Evolutionary conservation across 495 filamentous ascomycete genomes (phyloP), one percentile per base, ranked within the genome.

Genomic region (Baudoinia panamericana): DNA sequence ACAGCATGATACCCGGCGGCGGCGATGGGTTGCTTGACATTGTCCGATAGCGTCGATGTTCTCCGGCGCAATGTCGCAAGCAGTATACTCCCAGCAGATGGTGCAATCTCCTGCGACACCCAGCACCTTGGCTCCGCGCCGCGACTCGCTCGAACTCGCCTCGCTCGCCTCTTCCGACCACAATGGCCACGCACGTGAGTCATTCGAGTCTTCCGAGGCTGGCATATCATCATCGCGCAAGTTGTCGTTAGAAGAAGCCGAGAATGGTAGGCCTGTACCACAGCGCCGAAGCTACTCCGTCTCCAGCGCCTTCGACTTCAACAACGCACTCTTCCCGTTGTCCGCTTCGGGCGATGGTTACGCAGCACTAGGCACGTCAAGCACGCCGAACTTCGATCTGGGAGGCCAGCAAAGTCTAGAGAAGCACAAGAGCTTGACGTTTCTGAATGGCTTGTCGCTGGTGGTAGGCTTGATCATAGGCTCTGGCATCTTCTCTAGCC

Each of bases 101-200:
- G 26, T 26, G 12, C 42, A 45, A 33, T 25, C 19, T 17, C 16
- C n/a, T n/a, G n/a, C n/a, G 19, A 8, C 35, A 12, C 20, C 30
- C 30, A 18, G 15, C 15, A 31, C 39, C 30, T 30, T 46, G 16
- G 3, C 25, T 15, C 65, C 64, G 19, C 69, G 75, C 32, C 82
- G 90, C 53, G 90, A 96, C 68, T 97, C 90, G 39, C 77, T 97
- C 48, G 90, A 97, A 63, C 81, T 97, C 32, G 90, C 85, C 36
- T 94, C 86, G 20, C 76, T 97, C 40, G 90, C 90, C 10, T 83
- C 78, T 30, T 79, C 73, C 31, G n/a, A 15, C 23, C 48, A 39
- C 33, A 23, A 45, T 27, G 73, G 64, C 30, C 61, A 64, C 43
- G 66, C 56, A 26, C 66, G 73, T 26, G 71, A 74, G 26, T 78